Conservation (phyloP, 108 stramenopile genomes). For the Discostella pseudostelligera region DNA sequence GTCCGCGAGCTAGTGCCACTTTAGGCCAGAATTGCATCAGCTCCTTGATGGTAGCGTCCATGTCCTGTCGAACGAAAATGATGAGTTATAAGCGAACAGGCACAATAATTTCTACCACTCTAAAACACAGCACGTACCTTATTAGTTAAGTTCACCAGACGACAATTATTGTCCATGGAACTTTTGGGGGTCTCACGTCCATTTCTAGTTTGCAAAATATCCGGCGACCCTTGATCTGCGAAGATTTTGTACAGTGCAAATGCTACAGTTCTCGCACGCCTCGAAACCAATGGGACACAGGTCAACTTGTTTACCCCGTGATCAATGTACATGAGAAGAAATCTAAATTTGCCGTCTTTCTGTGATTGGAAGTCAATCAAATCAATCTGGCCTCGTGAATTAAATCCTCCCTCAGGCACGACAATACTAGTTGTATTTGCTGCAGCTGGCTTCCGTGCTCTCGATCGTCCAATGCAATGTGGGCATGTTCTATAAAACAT, state of each 20-base stretch:
- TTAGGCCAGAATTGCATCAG: background rate
- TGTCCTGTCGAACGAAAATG: too few relatives aligned
- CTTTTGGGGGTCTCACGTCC: too few relatives aligned
- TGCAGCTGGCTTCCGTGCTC: constrained; percentile 1
- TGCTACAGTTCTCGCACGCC: constrained; percentile 1
- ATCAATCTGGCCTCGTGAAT: constrained; percentile 20
- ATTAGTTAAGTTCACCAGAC: too few relatives aligned
- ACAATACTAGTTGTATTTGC: constrained; percentile 15
- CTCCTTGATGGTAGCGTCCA: background rate
- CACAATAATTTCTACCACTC: too few relatives aligned
- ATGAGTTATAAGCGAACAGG: too few relatives aligned
- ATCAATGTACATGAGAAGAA: constrained; percentile 11
- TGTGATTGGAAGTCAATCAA: constrained; percentile 29
- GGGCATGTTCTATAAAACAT: background rate
- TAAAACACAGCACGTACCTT: too few relatives aligned
- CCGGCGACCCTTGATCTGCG: background rate
- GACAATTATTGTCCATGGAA: too few relatives aligned
- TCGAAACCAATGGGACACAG: background rate
- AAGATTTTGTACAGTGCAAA: constrained; percentile 7
- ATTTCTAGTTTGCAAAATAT: too few relatives aligned
- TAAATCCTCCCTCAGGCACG: background rate
- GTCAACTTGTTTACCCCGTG: constrained; percentile 17
- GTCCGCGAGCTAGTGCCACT: too few relatives aligned
- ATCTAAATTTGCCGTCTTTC: constrained; percentile 27
- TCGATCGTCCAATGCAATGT: background rate